Base-by-base conservation (phyloP, 1,284 basidiomycete species). In the Amylostereum chailletii region DNA sequence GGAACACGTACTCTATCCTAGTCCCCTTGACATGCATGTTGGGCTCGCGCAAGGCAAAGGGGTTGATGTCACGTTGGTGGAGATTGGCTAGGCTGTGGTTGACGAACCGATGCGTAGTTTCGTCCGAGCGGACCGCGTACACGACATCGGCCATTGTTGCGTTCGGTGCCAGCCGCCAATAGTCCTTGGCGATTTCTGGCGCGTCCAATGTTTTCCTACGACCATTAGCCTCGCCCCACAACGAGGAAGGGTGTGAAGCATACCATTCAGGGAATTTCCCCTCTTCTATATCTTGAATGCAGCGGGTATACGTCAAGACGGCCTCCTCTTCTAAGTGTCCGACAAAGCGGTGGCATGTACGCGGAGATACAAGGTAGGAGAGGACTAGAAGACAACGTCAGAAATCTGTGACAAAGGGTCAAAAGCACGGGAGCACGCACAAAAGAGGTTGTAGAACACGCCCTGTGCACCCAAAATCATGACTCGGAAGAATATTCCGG, bases 251-350 rank as follows among this genome's bases (percentile, higher is more conserved):
- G 31, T 39, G 33, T 53, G 41, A 38, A 50, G 74, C 65, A 10
- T 47, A 68, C 94, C 94, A 98, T 65, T 90, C 86, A 0, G 94
- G 93, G 47, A 98, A 72, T 42, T 78, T 79, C 10, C 93, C 93
- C n/a, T 75, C 75, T 62, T 94, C 86, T 27, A 97, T 73, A 53
- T 97, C 92, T 44, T 79, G 62, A 55, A 96, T 92, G 62, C 86
- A 85, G 56, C 80, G 77, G 4, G 92, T 91, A 41, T 68, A 95
- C 27, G 94, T 96, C 42, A 84, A 54, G 4, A 95, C 91, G 3
- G 94, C 94, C 66, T 98, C 94, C 70, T 98, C 94, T 62, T 98
- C 95, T 6, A 99, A 74, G 60, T 91, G 73, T n/a, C 79, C 95
- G 42, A 98, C 94, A 64, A 98, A 98, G 33, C 95, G 88, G 67